Evolutionary conservation across 1,284 basidiomycete species (phyloP).

Genomic region (Ceratobasidium sp.): DNA sequence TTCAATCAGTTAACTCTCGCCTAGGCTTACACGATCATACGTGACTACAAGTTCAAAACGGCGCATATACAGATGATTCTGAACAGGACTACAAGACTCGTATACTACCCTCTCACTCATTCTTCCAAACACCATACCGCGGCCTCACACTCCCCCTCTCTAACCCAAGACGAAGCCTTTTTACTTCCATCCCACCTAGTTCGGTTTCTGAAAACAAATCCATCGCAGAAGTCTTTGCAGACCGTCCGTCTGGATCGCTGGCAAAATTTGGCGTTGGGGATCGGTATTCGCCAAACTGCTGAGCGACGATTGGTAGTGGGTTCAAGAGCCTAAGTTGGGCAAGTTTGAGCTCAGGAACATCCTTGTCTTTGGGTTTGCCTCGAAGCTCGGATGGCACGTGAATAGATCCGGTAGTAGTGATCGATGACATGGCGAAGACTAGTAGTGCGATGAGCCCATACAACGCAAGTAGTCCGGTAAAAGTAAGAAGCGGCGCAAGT

Average conservation of each 20-base stretch:
- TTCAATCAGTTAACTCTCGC: too few species aligned
- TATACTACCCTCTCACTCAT: constrained; percentile 1
- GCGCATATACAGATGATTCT: too few species aligned
- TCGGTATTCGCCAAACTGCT: neutral
- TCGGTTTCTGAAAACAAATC: neutral
- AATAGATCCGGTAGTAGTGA: neutral
- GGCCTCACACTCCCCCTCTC: neutral
- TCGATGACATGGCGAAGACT: neutral
- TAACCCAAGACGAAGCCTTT: neutral
- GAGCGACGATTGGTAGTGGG: constrained; percentile 11
- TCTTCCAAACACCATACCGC: constrained; percentile 20
- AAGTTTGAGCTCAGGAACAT: neutral
- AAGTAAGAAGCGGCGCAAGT: neutral
- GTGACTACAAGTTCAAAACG: too few species aligned
- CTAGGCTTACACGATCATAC: too few species aligned
- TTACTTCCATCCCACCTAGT: too few species aligned
- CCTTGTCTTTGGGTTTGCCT: neutral
- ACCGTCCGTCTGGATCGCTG: neutral
- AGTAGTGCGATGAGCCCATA: constrained; percentile 14
- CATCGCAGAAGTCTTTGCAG: neutral
- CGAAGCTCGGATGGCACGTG: neutral
- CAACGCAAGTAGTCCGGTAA: neutral
- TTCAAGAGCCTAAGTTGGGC: neutral
- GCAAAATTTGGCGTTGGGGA: neutral
- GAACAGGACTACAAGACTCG: too few species aligned